These are phyloP conservation scores for Coemansia pectinata DNA, from an alignment of 192 early-diverging fungal species.

Conservation along the genomic window DNA sequence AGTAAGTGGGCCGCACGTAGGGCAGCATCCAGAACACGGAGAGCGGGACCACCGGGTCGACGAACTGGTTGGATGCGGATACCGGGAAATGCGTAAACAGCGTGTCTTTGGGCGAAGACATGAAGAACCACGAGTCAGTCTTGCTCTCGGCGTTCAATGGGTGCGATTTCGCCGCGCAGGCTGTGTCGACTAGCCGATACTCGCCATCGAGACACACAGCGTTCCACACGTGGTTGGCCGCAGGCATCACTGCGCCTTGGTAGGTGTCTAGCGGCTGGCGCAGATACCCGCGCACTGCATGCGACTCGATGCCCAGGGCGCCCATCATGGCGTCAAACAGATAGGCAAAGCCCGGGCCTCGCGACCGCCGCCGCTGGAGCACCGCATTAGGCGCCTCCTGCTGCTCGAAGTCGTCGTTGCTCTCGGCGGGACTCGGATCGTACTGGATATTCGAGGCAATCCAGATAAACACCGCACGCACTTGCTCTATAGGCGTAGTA, in stretches of 20 bases:
- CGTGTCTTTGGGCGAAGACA: slow-evolving; percentile 50
- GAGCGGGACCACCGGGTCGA: slow-evolving; percentile 52
- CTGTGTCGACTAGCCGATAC: slow-evolving; percentile 53
- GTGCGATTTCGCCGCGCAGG: slow-evolving; percentile 48
- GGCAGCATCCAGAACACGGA: slow-evolving; percentile 58
- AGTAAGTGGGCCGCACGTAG: slow-evolving; percentile 52
- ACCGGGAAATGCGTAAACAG: slow-evolving; percentile 56
- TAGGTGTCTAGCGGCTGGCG: slow-evolving; percentile 53
- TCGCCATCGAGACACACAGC: slow-evolving; percentile 54
- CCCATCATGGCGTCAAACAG: slow-evolving; percentile 54
- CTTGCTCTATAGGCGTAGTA: slow-evolving; percentile 57
- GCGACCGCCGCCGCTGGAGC: slow-evolving; percentile 51
- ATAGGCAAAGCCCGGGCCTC: slow-evolving; percentile 54
- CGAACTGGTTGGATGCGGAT: slow-evolving; percentile 38
- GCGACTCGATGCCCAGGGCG: slow-evolving; percentile 52
- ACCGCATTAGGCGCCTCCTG: slow-evolving; percentile 44
- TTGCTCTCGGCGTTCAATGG: slow-evolving; percentile 44
- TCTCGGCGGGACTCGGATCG: slow-evolving; percentile 40
- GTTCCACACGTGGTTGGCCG: slow-evolving; percentile 58
- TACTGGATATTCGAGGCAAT: slow-evolving; percentile 66
- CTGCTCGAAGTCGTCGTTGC: slow-evolving; percentile 47
- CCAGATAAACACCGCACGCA: slow-evolving; percentile 70
- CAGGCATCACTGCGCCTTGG: slow-evolving; percentile 46
- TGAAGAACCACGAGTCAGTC: slow-evolving; percentile 50
- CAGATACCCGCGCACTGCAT: slow-evolving; percentile 52